Evolutionary conservation across 2,329 filamentous ascomycete species (phyloP).

Genomic region (Harringtonia lauricola): DNA sequence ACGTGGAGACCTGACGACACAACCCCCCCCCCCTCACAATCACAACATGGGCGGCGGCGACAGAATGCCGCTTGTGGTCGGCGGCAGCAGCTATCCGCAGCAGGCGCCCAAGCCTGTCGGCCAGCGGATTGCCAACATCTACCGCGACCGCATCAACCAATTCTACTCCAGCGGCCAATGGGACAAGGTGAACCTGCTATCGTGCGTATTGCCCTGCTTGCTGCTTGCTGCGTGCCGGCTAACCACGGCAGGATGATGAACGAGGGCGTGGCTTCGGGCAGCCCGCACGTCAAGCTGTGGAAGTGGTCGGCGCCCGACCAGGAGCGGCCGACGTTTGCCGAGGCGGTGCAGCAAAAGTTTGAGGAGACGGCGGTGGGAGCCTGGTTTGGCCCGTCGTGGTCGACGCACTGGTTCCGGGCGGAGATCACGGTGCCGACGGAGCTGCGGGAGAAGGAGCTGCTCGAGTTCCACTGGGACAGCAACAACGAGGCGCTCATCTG

Average conservation of each 20-base stretch:
- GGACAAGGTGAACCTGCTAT: slow-evolving; percentile 15
- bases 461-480: slow-evolving; percentile 96
- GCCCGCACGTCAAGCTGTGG: slow-evolving; percentile 69
- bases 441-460: slow-evolving; percentile 61
- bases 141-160: slow-evolving; percentile 14
- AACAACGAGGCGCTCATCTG: slow-evolving; percentile 93
- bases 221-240: neutral
- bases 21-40: too few relatives aligned
- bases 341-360: slow-evolving; percentile 68
- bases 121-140: slow-evolving; percentile 14
- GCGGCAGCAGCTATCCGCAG: slow-evolving; percentile 12
- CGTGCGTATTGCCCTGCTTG: slow-evolving; percentile 10
- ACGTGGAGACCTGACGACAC: too few relatives aligned
- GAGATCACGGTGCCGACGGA: slow-evolving; percentile 65
- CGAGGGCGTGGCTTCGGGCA: slow-evolving; percentile 54
- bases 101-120: slow-evolving; percentile 14
- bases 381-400: slow-evolving; percentile 88
- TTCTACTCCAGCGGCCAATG: slow-evolving; percentile 14
- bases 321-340: slow-evolving; percentile 73
- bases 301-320: slow-evolving; percentile 77
- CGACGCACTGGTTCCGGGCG: slow-evolving; percentile 94
- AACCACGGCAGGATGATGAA: slow-evolving; percentile 50
- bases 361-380: slow-evolving; percentile 62
- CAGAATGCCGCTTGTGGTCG: slow-evolving; percentile 3
- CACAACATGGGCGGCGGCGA: slow-evolving; percentile 14